Evolutionary conservation across 1,284 basidiomycete species (phyloP).

Genomic region (Cutaneotrichosporon sp.): DNA sequence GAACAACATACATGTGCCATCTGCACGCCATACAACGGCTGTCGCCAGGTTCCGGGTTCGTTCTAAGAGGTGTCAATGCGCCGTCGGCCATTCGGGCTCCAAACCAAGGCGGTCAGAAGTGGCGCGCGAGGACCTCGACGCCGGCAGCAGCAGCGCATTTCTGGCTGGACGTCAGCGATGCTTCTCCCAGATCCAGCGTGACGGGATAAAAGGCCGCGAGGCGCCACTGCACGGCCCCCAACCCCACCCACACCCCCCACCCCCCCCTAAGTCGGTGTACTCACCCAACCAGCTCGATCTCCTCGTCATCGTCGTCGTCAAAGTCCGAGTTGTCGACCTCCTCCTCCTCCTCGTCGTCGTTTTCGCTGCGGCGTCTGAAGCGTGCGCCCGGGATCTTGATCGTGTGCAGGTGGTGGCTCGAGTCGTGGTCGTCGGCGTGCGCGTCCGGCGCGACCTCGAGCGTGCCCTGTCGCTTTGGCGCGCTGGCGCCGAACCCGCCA

Average conservation of each 20-base stretch:
- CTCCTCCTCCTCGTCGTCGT: conserved; percentile 33
- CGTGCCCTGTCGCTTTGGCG: neutral
- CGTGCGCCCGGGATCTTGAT: conserved; percentile 12
- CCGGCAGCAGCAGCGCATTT: conserved; percentile 40
- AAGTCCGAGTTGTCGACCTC: conserved; percentile 40
- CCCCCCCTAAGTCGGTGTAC: too few relatives aligned
- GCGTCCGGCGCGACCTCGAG: conserved; percentile 10
- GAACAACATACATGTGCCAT: neutral
- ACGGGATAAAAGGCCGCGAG: neutral
- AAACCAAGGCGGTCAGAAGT: conserved; percentile 30
- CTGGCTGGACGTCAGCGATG: conserved; percentile 2
- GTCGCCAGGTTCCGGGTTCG: neutral
- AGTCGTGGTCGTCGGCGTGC: conserved; percentile 10
- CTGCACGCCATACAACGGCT: neutral
- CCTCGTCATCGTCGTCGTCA: conserved; percentile 49
- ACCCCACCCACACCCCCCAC: conserved; percentile 12
- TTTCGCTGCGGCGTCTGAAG: conserved; percentile 23
- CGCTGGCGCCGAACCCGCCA: neutral
- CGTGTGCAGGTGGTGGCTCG: conserved; percentile 15
- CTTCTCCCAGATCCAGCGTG: neutral
- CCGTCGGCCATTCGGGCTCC: too few relatives aligned
- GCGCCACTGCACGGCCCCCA: neutral
- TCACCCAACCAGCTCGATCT: conserved; percentile 21
- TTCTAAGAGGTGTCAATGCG: neutral
- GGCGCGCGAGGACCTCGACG: conserved; percentile 49